Percentiles rank a stretch among this genome's conserved stretches.
Conservation (phyloP, 2,329 filamentous ascomycete species). For the Trichoderma koningiopsis region DNA sequence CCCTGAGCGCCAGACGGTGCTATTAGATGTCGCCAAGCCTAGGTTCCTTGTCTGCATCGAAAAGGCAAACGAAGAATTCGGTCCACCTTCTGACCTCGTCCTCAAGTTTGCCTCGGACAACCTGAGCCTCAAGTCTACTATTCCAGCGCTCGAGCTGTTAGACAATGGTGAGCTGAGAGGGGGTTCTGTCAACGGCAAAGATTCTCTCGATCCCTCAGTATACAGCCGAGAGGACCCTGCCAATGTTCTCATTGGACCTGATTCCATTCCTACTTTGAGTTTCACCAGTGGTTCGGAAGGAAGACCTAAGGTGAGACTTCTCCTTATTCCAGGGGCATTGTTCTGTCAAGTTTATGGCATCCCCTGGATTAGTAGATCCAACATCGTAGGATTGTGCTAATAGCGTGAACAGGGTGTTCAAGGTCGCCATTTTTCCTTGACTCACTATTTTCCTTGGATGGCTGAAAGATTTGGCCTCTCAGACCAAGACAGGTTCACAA, state of each 20-base stretch:
- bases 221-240: conserved; percentile 59
- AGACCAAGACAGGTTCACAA: not conserved
- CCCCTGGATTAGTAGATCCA: too few relatives aligned
- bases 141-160: conserved; percentile 73
- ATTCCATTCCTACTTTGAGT: conserved; percentile 46
- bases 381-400: too few relatives aligned
- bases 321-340: conserved; percentile 45
- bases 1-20: conserved; percentile 33
- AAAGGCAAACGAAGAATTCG: not conserved
- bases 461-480: conserved; percentile 41
- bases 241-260: conserved; percentile 69
- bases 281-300: conserved; percentile 59
- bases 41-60: not conserved
- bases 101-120: conserved; percentile 71
- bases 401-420: conserved; percentile 52
- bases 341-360: too few relatives aligned
- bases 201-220: conserved; percentile 61
- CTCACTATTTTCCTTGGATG: conserved; percentile 95
- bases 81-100: conserved; percentile 48
- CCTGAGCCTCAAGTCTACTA: conserved; percentile 69
- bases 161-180: conserved; percentile 74
- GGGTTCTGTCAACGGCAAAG: conserved; percentile 64
- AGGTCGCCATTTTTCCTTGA: conserved; percentile 82
- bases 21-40: not conserved
- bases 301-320: not conserved